Conservation (phyloP, 2,329 filamentous ascomycete species). For the Beauveria sp. region DNA sequence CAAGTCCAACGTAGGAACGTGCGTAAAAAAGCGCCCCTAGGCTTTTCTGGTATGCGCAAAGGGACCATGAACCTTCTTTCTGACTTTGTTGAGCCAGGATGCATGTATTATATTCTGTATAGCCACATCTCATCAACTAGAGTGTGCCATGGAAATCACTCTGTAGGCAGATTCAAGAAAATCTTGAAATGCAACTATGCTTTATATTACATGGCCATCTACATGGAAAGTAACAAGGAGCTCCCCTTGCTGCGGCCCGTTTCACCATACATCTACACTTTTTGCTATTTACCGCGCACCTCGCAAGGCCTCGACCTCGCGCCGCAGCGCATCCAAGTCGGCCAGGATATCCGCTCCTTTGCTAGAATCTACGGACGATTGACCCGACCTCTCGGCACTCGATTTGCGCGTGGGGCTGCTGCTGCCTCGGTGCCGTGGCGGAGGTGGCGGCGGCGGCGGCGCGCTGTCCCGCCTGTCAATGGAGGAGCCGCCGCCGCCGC, state of each 20-base stretch:
- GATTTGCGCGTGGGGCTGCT: slow-evolving; percentile 25
- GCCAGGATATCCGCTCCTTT: slow-evolving; percentile 56
- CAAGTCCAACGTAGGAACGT: too few relatives aligned
- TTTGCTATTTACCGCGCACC: slow-evolving; percentile 15
- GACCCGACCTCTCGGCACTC: slow-evolving; percentile 12
- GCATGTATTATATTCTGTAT: not conserved
- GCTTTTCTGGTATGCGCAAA: too few relatives aligned
- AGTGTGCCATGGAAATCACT: too few relatives aligned
- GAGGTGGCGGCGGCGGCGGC: slow-evolving; percentile 37
- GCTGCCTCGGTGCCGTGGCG: slow-evolving; percentile 39
- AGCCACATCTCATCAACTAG: not conserved
- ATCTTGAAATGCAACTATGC: not conserved
- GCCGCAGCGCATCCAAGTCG: slow-evolving; percentile 63
- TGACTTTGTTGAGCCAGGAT: not conserved
- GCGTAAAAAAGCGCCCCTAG: too few relatives aligned
- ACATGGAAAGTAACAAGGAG: not conserved
- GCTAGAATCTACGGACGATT: slow-evolving; percentile 15
- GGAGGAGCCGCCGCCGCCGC: slow-evolving; percentile 25
- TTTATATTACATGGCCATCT: not conserved
- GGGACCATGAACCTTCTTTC: too few relatives aligned
- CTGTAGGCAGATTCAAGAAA: not conserved
- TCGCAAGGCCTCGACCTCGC: slow-evolving; percentile 63
- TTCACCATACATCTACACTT: not conserved
- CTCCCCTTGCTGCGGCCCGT: not conserved
- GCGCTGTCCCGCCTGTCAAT: slow-evolving; percentile 21